These are phyloP conservation scores for Thamnidium elegans DNA, from an alignment of 192 early-diverging fungal species.

Conservation along the genomic window DNA sequence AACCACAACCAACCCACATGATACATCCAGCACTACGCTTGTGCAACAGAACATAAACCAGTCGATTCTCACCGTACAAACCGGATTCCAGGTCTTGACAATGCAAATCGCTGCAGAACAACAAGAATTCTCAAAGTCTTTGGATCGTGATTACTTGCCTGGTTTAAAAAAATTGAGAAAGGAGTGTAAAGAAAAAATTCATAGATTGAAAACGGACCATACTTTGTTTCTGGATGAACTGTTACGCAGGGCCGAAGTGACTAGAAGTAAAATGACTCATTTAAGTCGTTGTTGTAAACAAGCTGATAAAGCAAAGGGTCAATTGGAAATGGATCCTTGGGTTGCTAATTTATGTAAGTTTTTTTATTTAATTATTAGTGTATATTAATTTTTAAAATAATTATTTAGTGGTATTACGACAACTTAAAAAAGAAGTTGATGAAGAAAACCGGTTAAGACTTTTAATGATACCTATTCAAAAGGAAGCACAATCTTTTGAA, in stretches of 20 bases:
- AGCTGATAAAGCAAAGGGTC: slow-evolving; percentile 13
- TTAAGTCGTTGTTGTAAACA: slow-evolving; percentile 33
- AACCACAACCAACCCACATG: too few species aligned
- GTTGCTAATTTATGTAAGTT: slow-evolving; percentile 36
- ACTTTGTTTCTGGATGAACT: slow-evolving; percentile 36
- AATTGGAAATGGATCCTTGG: slow-evolving; percentile 36
- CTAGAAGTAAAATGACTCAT: slow-evolving; percentile 36
- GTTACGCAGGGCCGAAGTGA: slow-evolving; percentile 40
- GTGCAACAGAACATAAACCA: neutral
- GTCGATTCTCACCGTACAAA: neutral
- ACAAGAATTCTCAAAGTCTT: slow-evolving; percentile 5
- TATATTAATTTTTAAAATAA: neutral
- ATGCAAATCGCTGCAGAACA: slow-evolving; percentile 2
- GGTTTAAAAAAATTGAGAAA: slow-evolving; percentile 37
- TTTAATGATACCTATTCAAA: slow-evolving; percentile 29
- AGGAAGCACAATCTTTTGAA: slow-evolving; percentile 29
- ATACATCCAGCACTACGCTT: neutral
- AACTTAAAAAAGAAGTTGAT: slow-evolving; percentile 35
- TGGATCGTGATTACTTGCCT: slow-evolving; percentile 32
- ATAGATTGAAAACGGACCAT: slow-evolving; percentile 34
- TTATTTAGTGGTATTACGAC: slow-evolving; percentile 29
- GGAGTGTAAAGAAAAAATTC: slow-evolving; percentile 44
- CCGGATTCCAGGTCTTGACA: slow-evolving; percentile 2
- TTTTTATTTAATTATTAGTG: neutral
- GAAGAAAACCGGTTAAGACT: slow-evolving; percentile 38